A percentile compares a stretch with the other conserved stretches of the same genome.
Evolutionary conservation across 2,329 filamentous ascomycete species (phyloP).

Genomic region (Ceratocystis variospora): DNA sequence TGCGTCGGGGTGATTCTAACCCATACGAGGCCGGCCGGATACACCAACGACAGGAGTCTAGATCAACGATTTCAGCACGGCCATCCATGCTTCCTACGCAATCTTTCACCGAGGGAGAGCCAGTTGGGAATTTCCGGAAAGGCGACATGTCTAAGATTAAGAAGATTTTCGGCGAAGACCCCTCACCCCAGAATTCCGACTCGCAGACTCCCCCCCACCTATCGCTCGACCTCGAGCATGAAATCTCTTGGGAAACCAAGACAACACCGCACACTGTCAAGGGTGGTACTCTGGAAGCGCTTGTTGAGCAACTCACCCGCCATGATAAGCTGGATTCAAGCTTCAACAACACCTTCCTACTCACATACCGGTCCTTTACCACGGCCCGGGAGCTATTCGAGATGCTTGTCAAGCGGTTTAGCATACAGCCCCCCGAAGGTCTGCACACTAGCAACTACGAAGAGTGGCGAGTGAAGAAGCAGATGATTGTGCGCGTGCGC

Average conservation of each 20-base stretch:
- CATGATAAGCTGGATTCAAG: constrained; percentile 91
- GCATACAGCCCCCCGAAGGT: constrained; percentile 78
- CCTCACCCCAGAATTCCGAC: constrained; percentile 38
- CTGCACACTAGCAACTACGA: constrained; percentile 65
- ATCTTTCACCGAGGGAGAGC: constrained; percentile 51
- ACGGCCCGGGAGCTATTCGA: constrained; percentile 83
- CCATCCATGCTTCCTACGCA: constrained; percentile 41
- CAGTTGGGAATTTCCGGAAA: constrained; percentile 40
- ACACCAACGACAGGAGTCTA: constrained; percentile 45
- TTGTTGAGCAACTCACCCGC: constrained; percentile 89
- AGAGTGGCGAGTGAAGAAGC: constrained; percentile 82
- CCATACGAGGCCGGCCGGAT: constrained; percentile 38
- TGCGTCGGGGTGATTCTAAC: constrained; percentile 31
- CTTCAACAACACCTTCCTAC: constrained; percentile 94
- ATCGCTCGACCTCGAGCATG: constrained; percentile 72
- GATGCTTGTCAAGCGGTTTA: constrained; percentile 79
- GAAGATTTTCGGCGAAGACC: constrained; percentile 53
- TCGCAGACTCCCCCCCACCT: constrained; percentile 78
- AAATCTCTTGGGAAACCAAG: constrained; percentile 83
- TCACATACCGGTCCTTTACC: constrained; percentile 94
- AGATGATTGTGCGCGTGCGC: constrained; percentile 87
- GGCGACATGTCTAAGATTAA: constrained; percentile 50
- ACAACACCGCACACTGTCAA: constrained; percentile 61
- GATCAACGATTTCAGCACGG: constrained; percentile 29
- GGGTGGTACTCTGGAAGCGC: constrained; percentile 72